Evolutionary conservation across 2,329 filamentous ascomycete species (phyloP), one percentile per base, ranked within the genome.

Genomic region (Helminthosporium solani): DNA sequence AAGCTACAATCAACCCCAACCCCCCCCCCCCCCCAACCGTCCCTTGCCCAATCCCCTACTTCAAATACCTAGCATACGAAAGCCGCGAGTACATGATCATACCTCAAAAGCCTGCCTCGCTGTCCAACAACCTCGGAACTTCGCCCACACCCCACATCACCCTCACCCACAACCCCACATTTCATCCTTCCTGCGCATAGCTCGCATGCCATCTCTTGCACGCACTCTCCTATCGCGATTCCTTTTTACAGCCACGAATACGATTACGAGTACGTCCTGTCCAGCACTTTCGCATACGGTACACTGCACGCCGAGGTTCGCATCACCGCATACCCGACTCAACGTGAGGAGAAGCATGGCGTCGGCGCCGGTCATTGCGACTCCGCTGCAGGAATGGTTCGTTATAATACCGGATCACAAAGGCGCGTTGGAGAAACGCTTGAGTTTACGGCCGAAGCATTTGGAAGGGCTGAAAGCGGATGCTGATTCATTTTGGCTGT

Each of bases 321-420:
- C 25, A 7, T 12, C 25, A n/a, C 25, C 25, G 25, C 7, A 27
- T 12, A 27, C 25, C 12, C 25, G 25, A 7, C 14, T n/a, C 20
- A 43, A n/a, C n/a, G 8, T 6, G 14, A 34, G 8, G 6, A 46
- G 47, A 35, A 56, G 47, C 43, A 67, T 67, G 63, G 54, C 61
- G 33, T 57, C 53, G 2, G n/a, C 47, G 8, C 15, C 34, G 16
- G 20, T 14, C 34, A 52, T 51, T 1, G 15, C 47, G n/a, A n/a
- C n/a, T 7, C 55, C 64, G 11, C 51, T 67, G 7, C 66, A 61
- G 25, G 77, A 79, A 68, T 79, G 76, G 76, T 70, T 79, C 43
- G 68, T 77, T 50, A 77, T 79, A 41, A 52, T 75, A 0, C 75
- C 75, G 1, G 77, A 79, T 54, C 60, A 71, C 28, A 50, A 54